These are phyloP conservation scores for Paecilomyces dactylethromorphus DNA, from an alignment of 2,329 filamentous ascomycete species.

Conservation along the genomic window DNA sequence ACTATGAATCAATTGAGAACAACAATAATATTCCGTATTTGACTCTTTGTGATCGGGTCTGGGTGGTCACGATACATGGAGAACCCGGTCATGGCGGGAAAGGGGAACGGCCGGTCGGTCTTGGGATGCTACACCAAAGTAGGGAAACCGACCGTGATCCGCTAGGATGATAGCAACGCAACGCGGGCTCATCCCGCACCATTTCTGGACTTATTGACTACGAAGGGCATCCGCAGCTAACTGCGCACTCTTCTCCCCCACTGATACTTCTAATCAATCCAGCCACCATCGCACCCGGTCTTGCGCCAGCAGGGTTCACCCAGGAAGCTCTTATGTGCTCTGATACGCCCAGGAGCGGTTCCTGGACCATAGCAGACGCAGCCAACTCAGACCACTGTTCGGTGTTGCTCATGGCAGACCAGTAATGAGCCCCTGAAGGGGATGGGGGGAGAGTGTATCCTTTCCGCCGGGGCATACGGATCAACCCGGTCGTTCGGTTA, in stretches of 20 bases:
- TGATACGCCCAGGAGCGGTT: neutral
- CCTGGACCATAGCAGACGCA: neutral
- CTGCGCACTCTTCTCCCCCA: neutral
- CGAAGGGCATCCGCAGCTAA: neutral
- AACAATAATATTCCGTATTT: neutral
- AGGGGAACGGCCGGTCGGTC: neutral
- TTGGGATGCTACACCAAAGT: neutral
- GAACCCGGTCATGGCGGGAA: neutral
- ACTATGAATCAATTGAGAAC: neutral
- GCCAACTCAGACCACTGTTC: neutral
- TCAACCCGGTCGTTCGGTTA: neutral
- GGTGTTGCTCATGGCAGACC: neutral
- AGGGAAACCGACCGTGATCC: neutral
- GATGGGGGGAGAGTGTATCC: neutral
- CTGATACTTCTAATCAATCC: neutral
- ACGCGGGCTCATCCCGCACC: neutral
- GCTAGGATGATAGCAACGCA: neutral
- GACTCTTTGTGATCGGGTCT: neutral
- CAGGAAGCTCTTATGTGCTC: neutral
- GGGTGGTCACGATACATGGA: neutral
- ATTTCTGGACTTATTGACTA: neutral
- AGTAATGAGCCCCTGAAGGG: neutral
- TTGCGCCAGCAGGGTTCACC: neutral
- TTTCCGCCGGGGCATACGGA: neutral
- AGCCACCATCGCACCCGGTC: neutral